Percentiles rank a stretch among this genome's conserved stretches.
Conservation (phyloP, 1,284 basidiomycete genomes). For the Hymenochaete sp. region DNA sequence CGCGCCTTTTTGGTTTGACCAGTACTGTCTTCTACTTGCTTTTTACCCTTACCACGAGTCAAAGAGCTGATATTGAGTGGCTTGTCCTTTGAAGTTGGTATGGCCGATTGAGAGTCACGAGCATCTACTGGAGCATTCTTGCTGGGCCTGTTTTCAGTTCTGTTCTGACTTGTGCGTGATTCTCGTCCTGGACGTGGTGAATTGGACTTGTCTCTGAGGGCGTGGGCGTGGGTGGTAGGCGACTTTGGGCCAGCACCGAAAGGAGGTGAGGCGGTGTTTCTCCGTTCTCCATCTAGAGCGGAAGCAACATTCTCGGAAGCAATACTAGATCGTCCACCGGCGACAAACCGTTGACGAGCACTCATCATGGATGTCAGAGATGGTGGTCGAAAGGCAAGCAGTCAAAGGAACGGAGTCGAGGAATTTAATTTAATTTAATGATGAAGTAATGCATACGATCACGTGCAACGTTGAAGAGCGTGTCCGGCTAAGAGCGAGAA, state of each 20-base stretch:
- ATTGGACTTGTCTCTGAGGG: constrained; percentile 14
- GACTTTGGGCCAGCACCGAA: not conserved
- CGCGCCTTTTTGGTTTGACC: constrained; percentile 8
- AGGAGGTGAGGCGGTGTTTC: not conserved
- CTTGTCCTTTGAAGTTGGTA: constrained; percentile 4
- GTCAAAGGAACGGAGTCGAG: too few species aligned
- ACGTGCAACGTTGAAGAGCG: not conserved
- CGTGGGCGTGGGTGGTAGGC: not conserved
- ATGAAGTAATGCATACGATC: not conserved
- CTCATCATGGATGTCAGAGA: constrained; percentile 7
- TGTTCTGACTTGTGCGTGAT: not conserved
- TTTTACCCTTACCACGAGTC: constrained; percentile 7
- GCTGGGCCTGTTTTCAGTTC: not conserved
- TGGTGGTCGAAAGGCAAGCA: too few species aligned
- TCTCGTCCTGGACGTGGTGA: constrained; percentile 10
- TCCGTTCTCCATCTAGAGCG: not conserved
- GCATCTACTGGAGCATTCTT: not conserved
- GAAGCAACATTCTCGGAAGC: too few species aligned
- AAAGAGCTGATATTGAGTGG: constrained; percentile 13
- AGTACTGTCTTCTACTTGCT: not conserved
- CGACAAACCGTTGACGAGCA: constrained; percentile 10
- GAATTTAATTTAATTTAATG: too few species aligned
- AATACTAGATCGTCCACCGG: constrained; percentile 1
- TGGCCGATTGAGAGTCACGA: not conserved
- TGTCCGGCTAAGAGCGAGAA: constrained; percentile 6